These are phyloP conservation scores for Lasiodiplodia sp. DNA, from an alignment of 2,329 filamentous ascomycete genomes.

Conservation along the genomic window DNA sequence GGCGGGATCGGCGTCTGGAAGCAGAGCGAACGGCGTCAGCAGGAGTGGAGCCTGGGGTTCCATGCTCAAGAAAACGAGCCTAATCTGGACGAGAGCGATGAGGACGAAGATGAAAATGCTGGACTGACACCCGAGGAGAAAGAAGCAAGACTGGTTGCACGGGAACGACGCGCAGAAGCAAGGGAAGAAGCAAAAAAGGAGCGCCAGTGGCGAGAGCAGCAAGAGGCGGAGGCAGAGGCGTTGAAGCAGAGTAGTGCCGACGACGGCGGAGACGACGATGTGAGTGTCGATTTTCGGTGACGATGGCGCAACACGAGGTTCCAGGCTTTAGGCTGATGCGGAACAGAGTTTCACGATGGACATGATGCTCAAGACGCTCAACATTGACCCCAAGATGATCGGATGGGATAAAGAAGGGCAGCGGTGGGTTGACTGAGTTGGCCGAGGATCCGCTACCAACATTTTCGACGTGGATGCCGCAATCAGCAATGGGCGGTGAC, in stretches of 20 bases:
- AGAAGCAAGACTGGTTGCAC: slow-evolving; percentile 42
- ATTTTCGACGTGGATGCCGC: slow-evolving; percentile 13
- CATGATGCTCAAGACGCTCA: slow-evolving; percentile 71
- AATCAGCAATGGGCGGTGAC: slow-evolving; percentile 26
- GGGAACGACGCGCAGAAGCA: slow-evolving; percentile 53
- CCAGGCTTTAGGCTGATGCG: background rate
- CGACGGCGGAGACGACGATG: slow-evolving; percentile 50
- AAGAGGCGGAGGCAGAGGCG: slow-evolving; percentile 50
- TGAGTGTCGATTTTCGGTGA: slow-evolving; percentile 37
- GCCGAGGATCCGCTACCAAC: slow-evolving; percentile 23
- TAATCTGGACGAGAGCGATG: slow-evolving; percentile 36
- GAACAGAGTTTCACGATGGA: slow-evolving; percentile 70
- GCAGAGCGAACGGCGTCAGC: slow-evolving; percentile 44
- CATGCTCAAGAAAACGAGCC: slow-evolving; percentile 41
- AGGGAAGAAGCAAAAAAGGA: slow-evolving; percentile 50
- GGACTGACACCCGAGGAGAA: slow-evolving; percentile 43
- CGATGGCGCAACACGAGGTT: background rate
- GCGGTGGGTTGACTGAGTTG: slow-evolving; percentile 62
- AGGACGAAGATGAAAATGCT: slow-evolving; percentile 47
- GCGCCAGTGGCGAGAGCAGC: slow-evolving; percentile 42
- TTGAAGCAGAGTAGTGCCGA: slow-evolving; percentile 42
- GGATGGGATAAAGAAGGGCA: slow-evolving; percentile 66
- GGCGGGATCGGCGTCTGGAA: slow-evolving; percentile 67
- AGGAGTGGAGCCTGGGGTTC: slow-evolving; percentile 48
- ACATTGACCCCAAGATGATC: slow-evolving; percentile 68